phyloP scores from a whole-genome alignment of 768 basidiomycete species.

The Phanerodontia chrysosporium region DNA sequence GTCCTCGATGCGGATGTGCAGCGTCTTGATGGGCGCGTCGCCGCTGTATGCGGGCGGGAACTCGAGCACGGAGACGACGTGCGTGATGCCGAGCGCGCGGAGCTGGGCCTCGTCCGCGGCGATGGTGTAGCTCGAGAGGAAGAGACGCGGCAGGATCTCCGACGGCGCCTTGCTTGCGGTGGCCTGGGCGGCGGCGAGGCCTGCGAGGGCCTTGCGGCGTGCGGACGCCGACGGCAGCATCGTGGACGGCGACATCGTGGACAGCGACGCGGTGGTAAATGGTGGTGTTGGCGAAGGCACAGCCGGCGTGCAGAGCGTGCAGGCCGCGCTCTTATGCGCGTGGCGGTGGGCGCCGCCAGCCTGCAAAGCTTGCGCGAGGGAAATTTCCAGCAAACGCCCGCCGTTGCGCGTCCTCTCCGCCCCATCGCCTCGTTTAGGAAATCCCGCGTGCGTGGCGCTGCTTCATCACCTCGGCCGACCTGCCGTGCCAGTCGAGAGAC shows the following conservation, averaged over 20 bases:
- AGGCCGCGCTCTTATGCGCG: not conserved
- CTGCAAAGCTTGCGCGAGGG: not conserved
- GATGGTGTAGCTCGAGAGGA: constrained; percentile 58
- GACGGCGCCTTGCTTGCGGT: constrained; percentile 14
- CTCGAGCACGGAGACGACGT: constrained; percentile 66
- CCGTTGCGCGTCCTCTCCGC: too few relatives aligned
- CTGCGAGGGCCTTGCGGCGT: not conserved
- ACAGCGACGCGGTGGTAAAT: too few relatives aligned
- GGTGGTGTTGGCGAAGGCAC: not conserved
- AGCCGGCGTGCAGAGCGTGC: not conserved
- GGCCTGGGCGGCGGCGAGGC: constrained; percentile 6
- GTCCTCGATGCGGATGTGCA: constrained; percentile 54
- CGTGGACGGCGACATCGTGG: not conserved
- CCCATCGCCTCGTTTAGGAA: too few relatives aligned
- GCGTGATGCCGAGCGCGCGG: constrained; percentile 61
- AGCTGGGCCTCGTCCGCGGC: constrained; percentile 48
- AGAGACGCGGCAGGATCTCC: constrained; percentile 46
- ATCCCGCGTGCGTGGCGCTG: too few relatives aligned
- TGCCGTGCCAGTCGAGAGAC: too few relatives aligned
- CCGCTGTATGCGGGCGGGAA: constrained; percentile 33
- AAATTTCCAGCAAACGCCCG: too few relatives aligned
- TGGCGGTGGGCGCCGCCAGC: not conserved
- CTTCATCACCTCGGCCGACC: too few relatives aligned
- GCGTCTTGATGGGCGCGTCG: constrained; percentile 35
- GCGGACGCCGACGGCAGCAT: not conserved